Evolutionary conservation across 208 protist species (phyloP), one percentile per base, ranked within the genome.

Genomic region (Trypanosoma caninum): DNA sequence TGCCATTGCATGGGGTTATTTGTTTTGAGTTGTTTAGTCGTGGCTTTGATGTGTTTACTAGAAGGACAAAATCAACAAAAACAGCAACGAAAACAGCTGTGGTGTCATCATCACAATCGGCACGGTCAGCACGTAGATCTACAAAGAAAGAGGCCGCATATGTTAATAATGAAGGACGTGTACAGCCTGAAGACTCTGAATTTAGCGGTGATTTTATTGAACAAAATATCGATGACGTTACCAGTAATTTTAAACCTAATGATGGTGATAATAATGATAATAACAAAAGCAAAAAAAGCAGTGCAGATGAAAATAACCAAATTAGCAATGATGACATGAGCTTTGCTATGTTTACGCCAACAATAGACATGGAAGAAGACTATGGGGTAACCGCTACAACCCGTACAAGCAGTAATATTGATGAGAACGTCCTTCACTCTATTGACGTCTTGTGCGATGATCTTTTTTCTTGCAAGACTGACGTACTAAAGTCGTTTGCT

Each of bases 361-460:
- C 55, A 10, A 46, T 72, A 8, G 60, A 65, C 28, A 54, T 59
- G 44, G 65, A 63, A 22, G 65, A 67, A 20, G 34, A 46, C 10
- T 58, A 61, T 45, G 40, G 14, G 18, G 20, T 38, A 3, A 38
- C 59, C 22, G 28, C 33, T 22, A 45, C 53, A 28, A 11, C 37
- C 5, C 35, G 59, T 23, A 33, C 30, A n/a, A 53, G 30, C n/a
- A 42, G 41, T n/a, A 40, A 7, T 11, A 62, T 51, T 25, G 56
- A 73, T 46, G 82, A 91, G 54, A 54, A 42, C 22, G 73, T 95
- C 0, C 76, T 95, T 3, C 71, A 72, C 20, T 60, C 76, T 7
- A 78, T 93, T 42, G 89, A 95, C 57, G 73, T 92, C 60, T 75
- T 95, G 23, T 93, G 85, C 56, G 89, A 95, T 57, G 89, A 95